A percentile compares a stretch with the other conserved stretches of the same genome.
Conservation (phyloP, 441 rosid species). For the Euphorbia celastroides region DNA sequence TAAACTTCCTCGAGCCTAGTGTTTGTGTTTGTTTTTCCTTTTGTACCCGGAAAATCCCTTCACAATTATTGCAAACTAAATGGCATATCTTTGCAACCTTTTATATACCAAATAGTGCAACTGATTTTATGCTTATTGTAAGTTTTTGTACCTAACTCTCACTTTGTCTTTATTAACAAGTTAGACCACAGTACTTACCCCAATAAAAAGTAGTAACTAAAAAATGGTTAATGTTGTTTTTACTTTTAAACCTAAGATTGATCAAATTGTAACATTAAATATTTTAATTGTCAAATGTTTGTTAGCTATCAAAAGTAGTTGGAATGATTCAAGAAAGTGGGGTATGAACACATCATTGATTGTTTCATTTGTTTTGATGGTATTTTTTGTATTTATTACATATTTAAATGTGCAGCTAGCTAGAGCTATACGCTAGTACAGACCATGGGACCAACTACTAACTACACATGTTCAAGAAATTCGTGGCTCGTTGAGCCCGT, state of each 20-base stretch:
- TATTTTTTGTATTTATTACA: constrained; percentile 1
- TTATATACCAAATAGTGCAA: not conserved
- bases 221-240: not conserved
- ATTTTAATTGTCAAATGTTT: not conserved
- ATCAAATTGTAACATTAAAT: too few relatives aligned
- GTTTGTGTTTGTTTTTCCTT: too few relatives aligned
- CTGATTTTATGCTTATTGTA: not conserved
- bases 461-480: too few relatives aligned
- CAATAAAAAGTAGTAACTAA: not conserved
- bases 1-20: too few relatives aligned
- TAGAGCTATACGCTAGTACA: not conserved
- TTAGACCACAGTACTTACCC: not conserved
- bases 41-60: too few relatives aligned
- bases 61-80: too few relatives aligned
- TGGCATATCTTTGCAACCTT: not conserved
- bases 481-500: too few relatives aligned
- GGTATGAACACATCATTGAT: not conserved
- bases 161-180: not conserved
- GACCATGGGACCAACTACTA: not conserved
- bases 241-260: too few relatives aligned
- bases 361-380: not conserved
- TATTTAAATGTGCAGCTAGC: not conserved
- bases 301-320: constrained; percentile 1
- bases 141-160: not conserved
- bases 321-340: not conserved